These are phyloP conservation scores for Glycine latifolia DNA, from an alignment of 306 rosid species.

Conservation along the genomic window DNA sequence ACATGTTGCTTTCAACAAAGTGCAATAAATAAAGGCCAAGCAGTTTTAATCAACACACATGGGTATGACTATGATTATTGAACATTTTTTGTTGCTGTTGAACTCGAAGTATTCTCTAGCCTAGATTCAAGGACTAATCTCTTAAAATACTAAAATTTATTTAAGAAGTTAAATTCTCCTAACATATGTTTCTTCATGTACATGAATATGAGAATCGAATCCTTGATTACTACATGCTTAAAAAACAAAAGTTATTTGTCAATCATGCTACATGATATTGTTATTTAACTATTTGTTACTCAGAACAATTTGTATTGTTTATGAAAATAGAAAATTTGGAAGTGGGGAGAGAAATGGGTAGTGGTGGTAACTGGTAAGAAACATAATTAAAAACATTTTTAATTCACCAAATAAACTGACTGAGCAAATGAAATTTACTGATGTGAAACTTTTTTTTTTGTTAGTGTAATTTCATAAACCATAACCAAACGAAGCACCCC, in stretches of 20 bases:
- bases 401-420: conserved; percentile 34
- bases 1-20: not conserved
- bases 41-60: conserved; percentile 2
- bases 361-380: conserved; percentile 3
- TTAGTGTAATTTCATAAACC: conserved; percentile 42
- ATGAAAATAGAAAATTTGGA: conserved; percentile 2
- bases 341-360: not conserved
- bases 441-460: conserved; percentile 43
- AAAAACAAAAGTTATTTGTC: not conserved
- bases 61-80: not conserved
- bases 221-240: not conserved
- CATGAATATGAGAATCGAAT: no score
- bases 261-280: not conserved
- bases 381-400: conserved; percentile 13
- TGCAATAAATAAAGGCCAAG: not conserved
- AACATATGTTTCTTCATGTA: no score
- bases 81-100: no score
- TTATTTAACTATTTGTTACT: not conserved
- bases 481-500: conserved; percentile 40
- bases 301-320: not conserved
- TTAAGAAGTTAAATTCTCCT: no score
- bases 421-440: conserved; percentile 40
- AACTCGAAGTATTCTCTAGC: no score
- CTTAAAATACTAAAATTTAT: no score
- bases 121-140: no score